Percentiles rank a stretch among this genome's conserved stretches.
Evolutionary conservation across 768 basidiomycete species (phyloP).

Genomic region (Mycena haematopus): DNA sequence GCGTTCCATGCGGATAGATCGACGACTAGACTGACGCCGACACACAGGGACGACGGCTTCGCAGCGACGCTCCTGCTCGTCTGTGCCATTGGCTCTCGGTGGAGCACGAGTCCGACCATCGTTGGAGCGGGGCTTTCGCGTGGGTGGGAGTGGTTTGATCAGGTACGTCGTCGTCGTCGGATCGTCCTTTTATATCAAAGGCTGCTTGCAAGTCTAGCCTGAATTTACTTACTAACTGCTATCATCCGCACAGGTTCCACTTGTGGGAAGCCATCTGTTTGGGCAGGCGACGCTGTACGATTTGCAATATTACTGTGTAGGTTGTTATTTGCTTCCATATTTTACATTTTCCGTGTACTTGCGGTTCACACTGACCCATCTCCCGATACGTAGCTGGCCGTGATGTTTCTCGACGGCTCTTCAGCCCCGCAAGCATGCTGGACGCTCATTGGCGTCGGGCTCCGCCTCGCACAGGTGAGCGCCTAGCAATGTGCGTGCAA

Average conservation of each 20-base stretch:
- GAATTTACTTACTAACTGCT: not conserved
- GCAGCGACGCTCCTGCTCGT: conserved; percentile 68
- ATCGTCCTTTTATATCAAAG: too few relatives aligned
- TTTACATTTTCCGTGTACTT: too few relatives aligned
- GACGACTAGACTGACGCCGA: not conserved
- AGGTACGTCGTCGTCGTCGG: conserved; percentile 43
- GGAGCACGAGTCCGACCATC: conserved; percentile 63
- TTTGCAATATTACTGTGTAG: conserved; percentile 68
- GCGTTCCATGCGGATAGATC: too few relatives aligned
- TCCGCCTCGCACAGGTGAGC: conserved; percentile 26
- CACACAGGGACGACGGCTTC: conserved; percentile 53
- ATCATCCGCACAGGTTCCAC: conserved; percentile 40
- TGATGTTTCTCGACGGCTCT: conserved; percentile 60
- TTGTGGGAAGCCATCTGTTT: conserved; percentile 66
- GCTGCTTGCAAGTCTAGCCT: not conserved
- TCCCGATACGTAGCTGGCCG: conserved; percentile 50
- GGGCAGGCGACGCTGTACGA: conserved; percentile 74
- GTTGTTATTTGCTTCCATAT: conserved; percentile 27
- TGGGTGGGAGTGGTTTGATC: conserved; percentile 74
- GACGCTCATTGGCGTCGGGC: conserved; percentile 64
- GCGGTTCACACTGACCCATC: too few relatives aligned
- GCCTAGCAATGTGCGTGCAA: too few relatives aligned
- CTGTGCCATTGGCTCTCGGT: conserved; percentile 72
- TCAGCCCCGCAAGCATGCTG: conserved; percentile 70
- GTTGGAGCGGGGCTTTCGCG: conserved; percentile 41